Conservation (phyloP, 1,284 basidiomycete genomes). For the Cutaneotrichosporon sp. region DNA sequence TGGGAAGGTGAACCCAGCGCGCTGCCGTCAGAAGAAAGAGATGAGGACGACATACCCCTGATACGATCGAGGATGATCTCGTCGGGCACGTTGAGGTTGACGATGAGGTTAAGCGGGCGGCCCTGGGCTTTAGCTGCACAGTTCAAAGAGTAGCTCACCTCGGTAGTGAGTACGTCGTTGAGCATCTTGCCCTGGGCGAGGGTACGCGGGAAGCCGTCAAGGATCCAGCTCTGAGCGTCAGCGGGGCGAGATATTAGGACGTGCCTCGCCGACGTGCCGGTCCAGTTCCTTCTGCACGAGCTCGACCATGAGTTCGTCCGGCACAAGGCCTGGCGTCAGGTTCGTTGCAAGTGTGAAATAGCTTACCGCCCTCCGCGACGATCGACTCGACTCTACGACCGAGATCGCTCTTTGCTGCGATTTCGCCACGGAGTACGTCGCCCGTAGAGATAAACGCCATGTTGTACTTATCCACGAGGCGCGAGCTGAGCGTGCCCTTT, state of each 20-base stretch:
- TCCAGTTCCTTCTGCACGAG: conserved; percentile 46
- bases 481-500: conserved; percentile 40
- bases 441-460: conserved; percentile 47
- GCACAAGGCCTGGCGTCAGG: conserved; percentile 37
- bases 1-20: conserved; percentile 88
- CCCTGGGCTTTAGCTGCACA: conserved; percentile 53
- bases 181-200: conserved; percentile 80
- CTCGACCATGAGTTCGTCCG: conserved; percentile 48
- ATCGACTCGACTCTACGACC: conserved; percentile 7
- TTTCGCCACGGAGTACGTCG: conserved; percentile 48
- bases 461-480: conserved; percentile 46
- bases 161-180: conserved; percentile 52
- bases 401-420: conserved; percentile 28
- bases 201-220: conserved; percentile 96
- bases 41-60: conserved; percentile 50
- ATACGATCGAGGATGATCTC: conserved; percentile 83
- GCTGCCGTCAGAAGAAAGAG: conserved; percentile 49
- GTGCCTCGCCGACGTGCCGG: conserved; percentile 40
- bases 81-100: conserved; percentile 89
- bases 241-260: background rate
- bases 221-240: conserved; percentile 61
- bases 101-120: conserved; percentile 68
- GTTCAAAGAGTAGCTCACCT: conserved; percentile 42
- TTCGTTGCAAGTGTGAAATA: background rate
- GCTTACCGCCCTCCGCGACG: conserved; percentile 11